These are phyloP conservation scores for Oryza glumipatula DNA, from an alignment of 176 grass and related monocot species.

Conservation along the genomic window DNA sequence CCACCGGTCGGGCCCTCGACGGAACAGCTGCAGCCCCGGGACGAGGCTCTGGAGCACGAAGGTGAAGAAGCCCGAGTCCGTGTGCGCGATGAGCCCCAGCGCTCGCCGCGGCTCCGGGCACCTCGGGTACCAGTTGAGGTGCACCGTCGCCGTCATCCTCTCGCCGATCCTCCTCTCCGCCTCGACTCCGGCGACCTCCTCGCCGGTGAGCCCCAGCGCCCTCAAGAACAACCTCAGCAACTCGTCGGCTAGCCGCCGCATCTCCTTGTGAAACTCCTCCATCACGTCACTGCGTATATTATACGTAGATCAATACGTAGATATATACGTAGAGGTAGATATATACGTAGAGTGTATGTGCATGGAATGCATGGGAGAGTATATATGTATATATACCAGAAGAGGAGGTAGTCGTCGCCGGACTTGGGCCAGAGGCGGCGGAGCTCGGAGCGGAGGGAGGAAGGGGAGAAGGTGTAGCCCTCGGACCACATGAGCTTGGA, in stretches of 20 bases:
- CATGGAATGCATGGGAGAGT: conserved; percentile 34
- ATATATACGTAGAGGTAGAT: neutral
- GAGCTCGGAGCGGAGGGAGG: conserved; percentile 60
- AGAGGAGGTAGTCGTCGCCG: conserved; percentile 61
- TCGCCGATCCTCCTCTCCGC: conserved; percentile 40
- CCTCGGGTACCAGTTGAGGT: conserved; percentile 68
- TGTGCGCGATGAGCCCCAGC: conserved; percentile 88
- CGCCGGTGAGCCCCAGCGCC: conserved; percentile 70
- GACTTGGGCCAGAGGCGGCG: conserved; percentile 87
- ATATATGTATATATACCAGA: conserved; percentile 60
- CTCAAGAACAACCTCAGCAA: conserved; percentile 63
- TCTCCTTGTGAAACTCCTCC: conserved; percentile 82
- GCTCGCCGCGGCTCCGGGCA: conserved; percentile 91
- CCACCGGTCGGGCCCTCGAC: conserved; percentile 58
- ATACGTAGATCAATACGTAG: neutral
- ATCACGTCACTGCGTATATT: conserved; percentile 71
- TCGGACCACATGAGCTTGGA: conserved; percentile 99
- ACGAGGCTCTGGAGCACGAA: conserved; percentile 84
- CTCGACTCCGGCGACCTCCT: conserved; percentile 48
- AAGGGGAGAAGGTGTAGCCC: conserved; percentile 90
- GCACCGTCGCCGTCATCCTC: conserved; percentile 58
- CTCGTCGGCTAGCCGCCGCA: conserved; percentile 60
- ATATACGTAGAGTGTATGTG: neutral
- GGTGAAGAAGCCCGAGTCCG: conserved; percentile 94
- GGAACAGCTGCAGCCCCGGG: conserved; percentile 86